Base-by-base conservation (phyloP, 2,329 filamentous ascomycete species). In the Arthroderma sp. region DNA sequence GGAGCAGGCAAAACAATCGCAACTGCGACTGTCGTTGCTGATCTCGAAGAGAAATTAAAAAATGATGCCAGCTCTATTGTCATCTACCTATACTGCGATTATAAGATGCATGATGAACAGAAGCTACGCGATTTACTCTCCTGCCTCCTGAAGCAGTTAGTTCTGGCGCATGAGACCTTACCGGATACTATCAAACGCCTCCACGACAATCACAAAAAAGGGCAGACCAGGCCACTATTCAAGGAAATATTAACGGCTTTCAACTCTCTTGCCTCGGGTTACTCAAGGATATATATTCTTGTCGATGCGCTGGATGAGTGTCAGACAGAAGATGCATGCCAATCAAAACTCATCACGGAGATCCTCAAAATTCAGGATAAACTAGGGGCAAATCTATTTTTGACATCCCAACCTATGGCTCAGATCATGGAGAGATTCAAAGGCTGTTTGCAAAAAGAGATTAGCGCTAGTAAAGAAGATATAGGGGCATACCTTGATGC, bases 261-360 rank as follows among this genome's bases (percentile, higher is more conserved):
- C 15, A 37, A 57, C 3, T 23, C 37, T 0, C 25, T 58, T 13
- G 17, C 44, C 5, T 5, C 11, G 11, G 2, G 2, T 11, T 64
- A 58, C 53, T 33, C 47, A n/a, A 28, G 52, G 52, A 39, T 58
- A 5, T 65, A 61, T 21, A 55, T 66, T 39, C 39, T 65, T 17
- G 31, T 66, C 19, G 64, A 66, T 54, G 64, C 60, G 9, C 39
- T 66, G 5, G 63, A 66, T 52, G 63, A 65, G 60, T 63, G 38
- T 17, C n/a, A 51, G 1, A 43, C 52, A 19, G 51, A 37, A 25
- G 33, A 56, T 15, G 39, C 43, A 35, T 4, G 11, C 15, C 4
- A 9, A 38, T 4, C 2, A 4, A 9, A 2, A 4, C 9, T 38
- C 13, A 2, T 38, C 4, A n/a, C 9, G 3, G 35, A 3, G 4